A percentile compares a stretch with the other conserved stretches of the same genome.
phyloP scores from a whole-genome alignment of 2,329 filamentous ascomycete species.

The Cytospora schulzeri region DNA sequence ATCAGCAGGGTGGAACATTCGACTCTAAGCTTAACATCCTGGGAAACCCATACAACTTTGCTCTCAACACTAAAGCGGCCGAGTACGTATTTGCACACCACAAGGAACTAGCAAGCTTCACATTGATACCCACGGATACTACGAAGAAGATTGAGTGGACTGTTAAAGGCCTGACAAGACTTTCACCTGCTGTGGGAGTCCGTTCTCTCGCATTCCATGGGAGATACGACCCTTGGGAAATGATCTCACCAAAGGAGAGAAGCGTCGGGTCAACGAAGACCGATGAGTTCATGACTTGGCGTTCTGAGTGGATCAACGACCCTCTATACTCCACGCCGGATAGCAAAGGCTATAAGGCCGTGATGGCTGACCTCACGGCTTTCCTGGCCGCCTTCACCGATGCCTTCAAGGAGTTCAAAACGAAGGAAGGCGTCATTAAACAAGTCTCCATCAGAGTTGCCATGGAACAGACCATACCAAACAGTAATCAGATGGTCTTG shows the following conservation, averaged over 20 bases:
- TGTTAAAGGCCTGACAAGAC: slow-evolving; percentile 7
- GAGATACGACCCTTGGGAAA: slow-evolving; percentile 20
- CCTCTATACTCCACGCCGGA: not conserved
- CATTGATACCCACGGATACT: slow-evolving; percentile 25
- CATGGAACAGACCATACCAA: not conserved
- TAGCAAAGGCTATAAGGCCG: slow-evolving; percentile 22
- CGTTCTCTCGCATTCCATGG: slow-evolving; percentile 24
- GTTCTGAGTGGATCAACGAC: slow-evolving; percentile 6
- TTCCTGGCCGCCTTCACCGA: slow-evolving; percentile 26
- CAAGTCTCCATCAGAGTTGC: slow-evolving; percentile 1
- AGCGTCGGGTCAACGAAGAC: not conserved
- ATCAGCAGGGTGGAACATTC: slow-evolving; percentile 26
- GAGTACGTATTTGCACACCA: slow-evolving; percentile 18
- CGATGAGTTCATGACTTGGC: slow-evolving; percentile 14
- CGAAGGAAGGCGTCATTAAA: not conserved
- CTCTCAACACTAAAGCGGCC: slow-evolving; percentile 23
- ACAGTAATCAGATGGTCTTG: slow-evolving; percentile 20
- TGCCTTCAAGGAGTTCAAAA: slow-evolving; percentile 4
- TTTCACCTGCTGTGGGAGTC: slow-evolving; percentile 20
- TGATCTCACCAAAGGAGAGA: slow-evolving; percentile 13
- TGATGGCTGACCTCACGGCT: slow-evolving; percentile 27
- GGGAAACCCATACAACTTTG: slow-evolving; percentile 28
- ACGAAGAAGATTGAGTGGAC: slow-evolving; percentile 26
- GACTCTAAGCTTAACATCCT: slow-evolving; percentile 26
- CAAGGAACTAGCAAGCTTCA: slow-evolving; percentile 19